phyloP scores from a whole-genome alignment of 441 rosid species.

The Raphanus hybrid region DNA sequence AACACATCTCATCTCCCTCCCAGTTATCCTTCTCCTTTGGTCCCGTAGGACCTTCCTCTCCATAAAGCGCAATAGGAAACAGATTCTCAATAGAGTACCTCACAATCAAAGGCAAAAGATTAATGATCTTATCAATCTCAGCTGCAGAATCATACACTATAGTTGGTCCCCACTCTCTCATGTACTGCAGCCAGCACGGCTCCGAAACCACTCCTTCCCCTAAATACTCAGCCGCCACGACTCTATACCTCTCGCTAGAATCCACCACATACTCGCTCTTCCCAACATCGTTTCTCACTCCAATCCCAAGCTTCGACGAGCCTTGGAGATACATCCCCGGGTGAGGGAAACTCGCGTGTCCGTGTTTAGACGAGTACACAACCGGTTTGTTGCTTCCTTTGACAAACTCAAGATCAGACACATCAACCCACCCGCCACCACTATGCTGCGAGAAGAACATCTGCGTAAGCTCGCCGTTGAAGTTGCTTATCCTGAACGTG shows the following conservation, averaged over 20 bases:
- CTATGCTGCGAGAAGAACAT: slow-evolving; percentile 70
- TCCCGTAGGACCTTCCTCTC: slow-evolving; percentile 80
- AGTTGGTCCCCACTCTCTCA: slow-evolving; percentile 84
- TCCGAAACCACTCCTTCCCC: slow-evolving; percentile 56
- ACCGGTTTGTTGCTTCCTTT: slow-evolving; percentile 51
- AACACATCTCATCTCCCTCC: slow-evolving; percentile 66
- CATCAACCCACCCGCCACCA: slow-evolving; percentile 66
- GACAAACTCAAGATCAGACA: slow-evolving; percentile 55
- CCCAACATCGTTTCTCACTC: slow-evolving; percentile 59
- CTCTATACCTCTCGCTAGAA: slow-evolving; percentile 56
- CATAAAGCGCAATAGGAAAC: slow-evolving; percentile 71
- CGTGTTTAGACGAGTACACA: slow-evolving; percentile 63
- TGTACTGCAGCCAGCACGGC: slow-evolving; percentile 67
- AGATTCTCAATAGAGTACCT: slow-evolving; percentile 65
- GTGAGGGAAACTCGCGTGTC: slow-evolving; percentile 76
- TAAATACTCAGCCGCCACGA: slow-evolving; percentile 65
- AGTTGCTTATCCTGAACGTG: slow-evolving; percentile 64
- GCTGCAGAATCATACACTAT: slow-evolving; percentile 65
- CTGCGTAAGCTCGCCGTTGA: slow-evolving; percentile 58
- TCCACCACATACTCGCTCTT: slow-evolving; percentile 52
- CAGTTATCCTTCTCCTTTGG: slow-evolving; percentile 77
- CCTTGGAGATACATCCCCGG: slow-evolving; percentile 69
- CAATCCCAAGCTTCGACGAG: slow-evolving; percentile 66
- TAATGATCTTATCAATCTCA: slow-evolving; percentile 60
- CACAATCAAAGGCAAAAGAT: slow-evolving; percentile 54